Percentiles rank a stretch among this genome's conserved stretches.
phyloP scores from a whole-genome alignment of 176 grass and related monocot species.

The Phoenix dactylifera region DNA sequence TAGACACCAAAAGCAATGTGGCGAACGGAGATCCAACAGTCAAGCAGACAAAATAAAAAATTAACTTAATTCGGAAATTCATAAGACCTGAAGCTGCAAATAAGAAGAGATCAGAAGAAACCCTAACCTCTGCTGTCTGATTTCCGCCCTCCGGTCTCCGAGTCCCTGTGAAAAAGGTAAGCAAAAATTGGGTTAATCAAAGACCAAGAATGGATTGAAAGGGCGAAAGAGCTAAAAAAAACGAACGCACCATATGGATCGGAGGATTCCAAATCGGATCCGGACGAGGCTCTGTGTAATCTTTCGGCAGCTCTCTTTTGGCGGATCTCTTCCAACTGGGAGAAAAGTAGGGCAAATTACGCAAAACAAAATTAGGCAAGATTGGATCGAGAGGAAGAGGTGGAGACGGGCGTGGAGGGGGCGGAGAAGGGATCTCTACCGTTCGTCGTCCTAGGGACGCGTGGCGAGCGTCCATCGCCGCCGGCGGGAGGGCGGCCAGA shows the following conservation, averaged over 20 bases:
- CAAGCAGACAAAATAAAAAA: too few species aligned
- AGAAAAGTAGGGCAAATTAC: neutral
- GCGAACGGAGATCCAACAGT: too few species aligned
- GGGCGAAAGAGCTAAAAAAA: too few species aligned
- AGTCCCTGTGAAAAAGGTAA: slow-evolving; percentile 2
- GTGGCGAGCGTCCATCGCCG: slow-evolving; percentile 54
- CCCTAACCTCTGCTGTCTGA: slow-evolving; percentile 4
- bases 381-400: neutral
- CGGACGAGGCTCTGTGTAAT: slow-evolving; percentile 30
- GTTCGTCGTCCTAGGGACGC: slow-evolving; percentile 59
- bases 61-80: too few species aligned
- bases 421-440: slow-evolving; percentile 17
- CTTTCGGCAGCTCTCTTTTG: slow-evolving; percentile 83
- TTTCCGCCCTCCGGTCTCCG: slow-evolving; percentile 9
- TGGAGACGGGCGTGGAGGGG: neutral
- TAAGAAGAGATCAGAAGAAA: neutral
- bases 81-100: neutral
- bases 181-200: too few species aligned
- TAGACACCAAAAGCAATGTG: too few species aligned
- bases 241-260: slow-evolving; percentile 22
- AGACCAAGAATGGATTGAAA: too few species aligned
- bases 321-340: slow-evolving; percentile 75
- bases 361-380: slow-evolving; percentile 1
- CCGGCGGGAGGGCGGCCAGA: neutral
- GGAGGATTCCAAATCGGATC: slow-evolving; percentile 46